Conservation (phyloP, 2,329 filamentous ascomycete species). For the Cercospora brassicicola region DNA sequence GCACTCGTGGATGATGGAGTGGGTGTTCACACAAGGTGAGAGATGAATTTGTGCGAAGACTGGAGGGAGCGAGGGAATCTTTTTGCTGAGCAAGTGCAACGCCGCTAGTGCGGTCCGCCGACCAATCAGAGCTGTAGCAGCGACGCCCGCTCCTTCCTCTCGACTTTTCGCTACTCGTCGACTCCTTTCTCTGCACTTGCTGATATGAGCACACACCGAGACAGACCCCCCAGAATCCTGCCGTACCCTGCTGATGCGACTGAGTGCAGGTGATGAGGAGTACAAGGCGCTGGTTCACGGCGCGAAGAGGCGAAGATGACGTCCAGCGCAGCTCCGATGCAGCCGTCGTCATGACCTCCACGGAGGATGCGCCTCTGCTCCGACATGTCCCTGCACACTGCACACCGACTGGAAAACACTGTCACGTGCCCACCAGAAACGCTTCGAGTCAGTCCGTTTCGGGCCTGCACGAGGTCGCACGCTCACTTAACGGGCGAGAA, state of each 20-base stretch:
- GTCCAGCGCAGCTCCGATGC: background rate
- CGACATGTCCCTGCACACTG: background rate
- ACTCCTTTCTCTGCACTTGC: background rate
- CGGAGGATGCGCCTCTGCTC: background rate
- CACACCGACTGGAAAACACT: background rate
- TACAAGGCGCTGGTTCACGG: background rate
- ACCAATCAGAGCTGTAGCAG: background rate
- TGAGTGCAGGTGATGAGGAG: background rate
- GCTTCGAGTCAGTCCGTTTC: background rate
- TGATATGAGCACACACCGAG: background rate
- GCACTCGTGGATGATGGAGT: slow-evolving; percentile 6
- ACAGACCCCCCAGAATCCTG: background rate
- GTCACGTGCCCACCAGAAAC: background rate
- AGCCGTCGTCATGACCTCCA: background rate
- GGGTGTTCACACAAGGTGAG: slow-evolving; percentile 2
- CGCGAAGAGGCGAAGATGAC: background rate
- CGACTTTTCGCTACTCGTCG: background rate
- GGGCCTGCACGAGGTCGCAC: background rate
- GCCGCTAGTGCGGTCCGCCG: background rate
- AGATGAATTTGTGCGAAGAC: background rate
- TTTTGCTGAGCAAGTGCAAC: slow-evolving; percentile 1
- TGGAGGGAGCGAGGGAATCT: background rate
- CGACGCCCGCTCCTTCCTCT: background rate
- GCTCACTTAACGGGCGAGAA: background rate
- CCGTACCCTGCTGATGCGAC: background rate